Conservation (phyloP, 352 stramenopile species). For the Globisporangium uncinulatum region DNA sequence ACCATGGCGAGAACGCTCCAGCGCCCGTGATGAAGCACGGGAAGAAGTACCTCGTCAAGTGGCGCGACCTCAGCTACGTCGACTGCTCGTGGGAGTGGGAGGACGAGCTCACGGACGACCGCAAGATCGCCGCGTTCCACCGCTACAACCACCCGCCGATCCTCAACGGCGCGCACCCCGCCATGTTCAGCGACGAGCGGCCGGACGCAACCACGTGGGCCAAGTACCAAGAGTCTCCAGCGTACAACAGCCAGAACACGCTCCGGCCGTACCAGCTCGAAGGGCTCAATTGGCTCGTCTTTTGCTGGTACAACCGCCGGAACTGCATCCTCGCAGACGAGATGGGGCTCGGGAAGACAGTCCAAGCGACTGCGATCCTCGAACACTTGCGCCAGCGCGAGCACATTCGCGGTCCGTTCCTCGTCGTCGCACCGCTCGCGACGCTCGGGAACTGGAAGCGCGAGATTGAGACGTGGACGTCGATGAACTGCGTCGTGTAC, state of each 20-base stretch:
- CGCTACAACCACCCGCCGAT: constrained; percentile 84
- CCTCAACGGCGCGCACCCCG: constrained; percentile 73
- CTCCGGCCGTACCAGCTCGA: constrained; percentile 98
- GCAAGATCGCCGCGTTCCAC: constrained; percentile 86
- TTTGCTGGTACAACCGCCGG: constrained; percentile 97
- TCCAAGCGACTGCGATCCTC: constrained; percentile 92
- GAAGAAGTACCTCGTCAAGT: constrained; percentile 91
- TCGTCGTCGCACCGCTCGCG: constrained; percentile 97
- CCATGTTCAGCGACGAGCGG: constrained; percentile 76
- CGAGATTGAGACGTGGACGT: constrained; percentile 98
- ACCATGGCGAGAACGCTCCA: constrained; percentile 33
- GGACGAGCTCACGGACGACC: constrained; percentile 84
- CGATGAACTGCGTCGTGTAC: constrained; percentile 99
- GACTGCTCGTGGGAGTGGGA: constrained; percentile 89
- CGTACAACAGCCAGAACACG: constrained; percentile 93
- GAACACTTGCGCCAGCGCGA: constrained; percentile 91
- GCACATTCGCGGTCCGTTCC: constrained; percentile 93
- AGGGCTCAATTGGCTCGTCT: constrained; percentile 97
- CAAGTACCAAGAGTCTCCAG: constrained; percentile 85
- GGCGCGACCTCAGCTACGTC: constrained; percentile 87
- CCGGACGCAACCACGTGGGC: constrained; percentile 75
- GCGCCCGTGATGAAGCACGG: constrained; percentile 59
- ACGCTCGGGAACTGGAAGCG: constrained; percentile 99
- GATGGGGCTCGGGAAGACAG: constrained; percentile 90
- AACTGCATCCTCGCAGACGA: constrained; percentile 90